Conservation (phyloP, 148 eudicot genomes). For the Suaeda aralocaspica region DNA sequence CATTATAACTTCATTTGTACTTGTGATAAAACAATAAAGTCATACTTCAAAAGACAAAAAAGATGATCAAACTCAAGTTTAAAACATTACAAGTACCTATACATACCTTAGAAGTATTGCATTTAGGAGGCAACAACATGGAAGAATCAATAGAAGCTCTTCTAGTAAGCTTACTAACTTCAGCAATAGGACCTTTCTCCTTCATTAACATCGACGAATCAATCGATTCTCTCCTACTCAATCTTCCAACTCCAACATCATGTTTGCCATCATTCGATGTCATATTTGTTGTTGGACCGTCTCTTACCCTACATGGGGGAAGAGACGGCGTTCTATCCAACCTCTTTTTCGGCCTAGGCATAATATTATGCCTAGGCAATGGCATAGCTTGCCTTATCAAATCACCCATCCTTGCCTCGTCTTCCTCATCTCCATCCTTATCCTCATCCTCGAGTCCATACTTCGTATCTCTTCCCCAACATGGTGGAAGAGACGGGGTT, state of each 20-base stretch:
- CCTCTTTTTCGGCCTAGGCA: slow-evolving; percentile 1
- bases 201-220: slow-evolving; percentile 15
- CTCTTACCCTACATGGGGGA: slow-evolving; percentile 32
- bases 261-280: background rate
- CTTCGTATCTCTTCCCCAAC: slow-evolving; percentile 12
- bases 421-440: slow-evolving; percentile 45
- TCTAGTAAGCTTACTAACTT: slow-evolving; percentile 26
- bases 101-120: slow-evolving; percentile 51
- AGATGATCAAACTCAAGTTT: too few species aligned
- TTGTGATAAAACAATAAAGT: background rate
- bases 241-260: slow-evolving; percentile 12
- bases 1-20: background rate
- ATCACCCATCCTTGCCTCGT: slow-evolving; percentile 62
- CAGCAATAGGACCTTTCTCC: slow-evolving; percentile 25
- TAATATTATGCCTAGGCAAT: background rate
- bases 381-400: slow-evolving; percentile 77
- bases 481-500: slow-evolving; percentile 48
- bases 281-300: background rate
- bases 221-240: slow-evolving; percentile 19
- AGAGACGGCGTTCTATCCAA: slow-evolving; percentile 32
- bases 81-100: slow-evolving; percentile 16
- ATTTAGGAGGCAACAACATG: slow-evolving; percentile 42
- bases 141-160: slow-evolving; percentile 55
- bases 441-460: slow-evolving; percentile 17
- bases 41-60: too few species aligned